Base-by-base conservation (phyloP, 2,329 filamentous ascomycete species). In the Trichoderma atroviride region DNA sequence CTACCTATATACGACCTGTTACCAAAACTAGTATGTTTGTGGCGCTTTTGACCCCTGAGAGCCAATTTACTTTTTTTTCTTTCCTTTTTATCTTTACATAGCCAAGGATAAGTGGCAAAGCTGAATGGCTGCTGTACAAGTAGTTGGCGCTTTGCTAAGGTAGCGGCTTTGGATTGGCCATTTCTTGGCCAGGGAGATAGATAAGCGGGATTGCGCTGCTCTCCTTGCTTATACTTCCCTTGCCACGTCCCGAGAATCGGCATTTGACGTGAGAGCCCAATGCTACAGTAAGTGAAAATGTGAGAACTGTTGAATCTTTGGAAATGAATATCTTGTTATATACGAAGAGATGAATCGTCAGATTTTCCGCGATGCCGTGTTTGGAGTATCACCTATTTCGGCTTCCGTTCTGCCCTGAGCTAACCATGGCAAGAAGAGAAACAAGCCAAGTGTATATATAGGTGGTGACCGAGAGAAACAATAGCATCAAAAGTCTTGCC, bases 121-220 rank as follows among this genome's bases (percentile, higher is more conserved):
- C 19, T 35, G 37, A 22, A 22, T 16, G 56, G 35, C 35, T 57
- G n/a, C 19, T 19, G 29, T 14, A 35, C 27, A 2, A 2, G 27
- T 27, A 27, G 63, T 50, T 66, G 35, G 63, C 47, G 35, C 35
- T 57, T 33, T 33, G 19, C 27, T 31, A 24, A 31, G 47, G 47
- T 19, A 56, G 19, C 14, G 27, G n/a, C 24, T 40, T 35, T 22
- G 63, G 63, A 66, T 66, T 66, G 63, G 63, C 53, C 50, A 55
- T 47, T 47, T 35, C 37, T 56, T 58, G 53, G 63, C 29, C 63
- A 66, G 63, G 63, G 63, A 66, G 63, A 27, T 55, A 66, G 63
- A 27, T 55, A 58, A 58, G 63, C 52, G 63, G 63, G 56, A 57
- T 66, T 50, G 35, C 53, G 43, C 29, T 37, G 22, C 31, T 55